These are phyloP conservation scores for Amanita pallidorosea DNA, from an alignment of 768 basidiomycete genomes.

Conservation along the genomic window DNA sequence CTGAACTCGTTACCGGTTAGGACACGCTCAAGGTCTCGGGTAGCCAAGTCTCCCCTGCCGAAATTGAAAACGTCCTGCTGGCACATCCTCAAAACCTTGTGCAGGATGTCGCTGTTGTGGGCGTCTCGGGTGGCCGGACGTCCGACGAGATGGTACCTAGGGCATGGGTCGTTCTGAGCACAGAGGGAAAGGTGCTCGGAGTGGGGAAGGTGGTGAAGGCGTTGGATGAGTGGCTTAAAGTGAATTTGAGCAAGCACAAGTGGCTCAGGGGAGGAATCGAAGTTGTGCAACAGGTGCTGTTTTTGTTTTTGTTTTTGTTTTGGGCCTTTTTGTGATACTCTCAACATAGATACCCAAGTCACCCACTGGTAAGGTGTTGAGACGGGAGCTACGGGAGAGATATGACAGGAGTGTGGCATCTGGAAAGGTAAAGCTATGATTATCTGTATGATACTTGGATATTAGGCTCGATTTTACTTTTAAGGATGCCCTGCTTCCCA, in stretches of 20 bases:
- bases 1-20: slow-evolving; percentile 19
- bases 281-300: slow-evolving; percentile 46
- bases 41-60: slow-evolving; percentile 68
- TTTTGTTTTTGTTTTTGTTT: slow-evolving; percentile 3
- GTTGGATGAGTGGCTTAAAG: slow-evolving; percentile 51
- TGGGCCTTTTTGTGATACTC: slow-evolving; percentile 1
- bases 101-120: slow-evolving; percentile 59
- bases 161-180: slow-evolving; percentile 68
- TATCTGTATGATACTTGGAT: no score
- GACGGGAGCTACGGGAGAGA: slow-evolving; percentile 48
- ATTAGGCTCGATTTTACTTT: no score
- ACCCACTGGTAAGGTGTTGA: slow-evolving; percentile 62
- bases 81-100: slow-evolving; percentile 53
- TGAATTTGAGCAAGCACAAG: slow-evolving; percentile 63
- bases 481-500: no score
- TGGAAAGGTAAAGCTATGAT: slow-evolving; percentile 17
- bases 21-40: slow-evolving; percentile 78
- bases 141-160: slow-evolving; percentile 65
- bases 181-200: slow-evolving; percentile 40
- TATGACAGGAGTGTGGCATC: slow-evolving; percentile 30
- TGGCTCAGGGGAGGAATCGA: slow-evolving; percentile 68
- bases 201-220: slow-evolving; percentile 25
- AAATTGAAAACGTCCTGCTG: slow-evolving; percentile 61
- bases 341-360: slow-evolving; percentile 54
- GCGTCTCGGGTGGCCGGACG: slow-evolving; percentile 61